A percentile compares a stretch with the other conserved stretches of the same genome.
phyloP scores from a whole-genome alignment of 2,329 filamentous ascomycete species.

The Calonectria pseudoreteaudii region DNA sequence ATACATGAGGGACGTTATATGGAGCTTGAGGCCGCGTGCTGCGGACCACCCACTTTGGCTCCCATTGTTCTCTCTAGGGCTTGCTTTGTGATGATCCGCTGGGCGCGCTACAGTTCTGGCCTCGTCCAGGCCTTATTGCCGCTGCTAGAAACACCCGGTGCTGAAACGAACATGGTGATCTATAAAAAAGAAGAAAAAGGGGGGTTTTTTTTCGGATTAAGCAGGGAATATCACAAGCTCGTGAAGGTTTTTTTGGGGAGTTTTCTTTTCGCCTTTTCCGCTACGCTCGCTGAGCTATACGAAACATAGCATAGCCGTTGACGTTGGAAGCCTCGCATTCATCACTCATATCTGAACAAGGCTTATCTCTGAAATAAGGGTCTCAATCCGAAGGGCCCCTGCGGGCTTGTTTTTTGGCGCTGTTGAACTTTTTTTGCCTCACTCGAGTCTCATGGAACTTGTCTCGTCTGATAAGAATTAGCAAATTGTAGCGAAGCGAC shows the following conservation, averaged over 20 bases:
- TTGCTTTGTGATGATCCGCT: background rate
- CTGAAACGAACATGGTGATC: background rate
- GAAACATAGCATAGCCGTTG: too few relatives aligned
- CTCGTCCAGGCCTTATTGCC: slow-evolving; percentile 5
- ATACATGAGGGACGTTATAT: background rate
- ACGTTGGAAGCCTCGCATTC: background rate
- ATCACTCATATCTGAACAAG: background rate
- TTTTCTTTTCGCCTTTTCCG: background rate
- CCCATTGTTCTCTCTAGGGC: background rate
- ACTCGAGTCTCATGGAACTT: slow-evolving; percentile 59
- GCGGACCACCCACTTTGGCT: background rate
- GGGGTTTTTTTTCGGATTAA: background rate
- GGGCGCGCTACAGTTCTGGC: background rate
- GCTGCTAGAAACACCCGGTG: background rate
- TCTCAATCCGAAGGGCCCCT: slow-evolving; percentile 50
- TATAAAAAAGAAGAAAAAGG: background rate
- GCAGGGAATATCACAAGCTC: background rate
- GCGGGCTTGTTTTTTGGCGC: slow-evolving; percentile 63
- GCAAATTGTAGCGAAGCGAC: background rate
- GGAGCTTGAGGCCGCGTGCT: background rate
- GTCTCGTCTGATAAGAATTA: slow-evolving; percentile 55
- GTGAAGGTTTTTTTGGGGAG: background rate
- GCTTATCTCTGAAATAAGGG: too few relatives aligned
- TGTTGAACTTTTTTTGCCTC: slow-evolving; percentile 60
- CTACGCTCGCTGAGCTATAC: background rate